Evolutionary conservation across 768 basidiomycete genomes (phyloP).

Genomic region (Filobasidium wieringae): DNA sequence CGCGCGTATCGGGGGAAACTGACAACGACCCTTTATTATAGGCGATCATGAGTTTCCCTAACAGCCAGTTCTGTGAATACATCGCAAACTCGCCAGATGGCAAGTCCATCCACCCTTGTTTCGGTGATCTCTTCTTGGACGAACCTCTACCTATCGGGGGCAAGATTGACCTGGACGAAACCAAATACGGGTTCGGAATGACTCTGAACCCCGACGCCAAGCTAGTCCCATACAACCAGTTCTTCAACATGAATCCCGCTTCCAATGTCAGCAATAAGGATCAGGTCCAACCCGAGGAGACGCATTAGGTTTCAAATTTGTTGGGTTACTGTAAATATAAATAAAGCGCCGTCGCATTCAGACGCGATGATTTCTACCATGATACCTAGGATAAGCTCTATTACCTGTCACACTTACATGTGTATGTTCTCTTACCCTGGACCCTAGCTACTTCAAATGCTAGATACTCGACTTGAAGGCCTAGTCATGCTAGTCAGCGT

Average conservation of each 20-base stretch:
- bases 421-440: no score
- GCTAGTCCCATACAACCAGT: slow-evolving; percentile 32
- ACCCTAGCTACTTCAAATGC: no score
- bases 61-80: slow-evolving; percentile 40
- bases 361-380: no score
- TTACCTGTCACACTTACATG: no score
- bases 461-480: no score
- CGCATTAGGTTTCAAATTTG: no score
- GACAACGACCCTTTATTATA: no score
- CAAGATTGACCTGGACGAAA: slow-evolving; percentile 37
- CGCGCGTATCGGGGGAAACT: no score
- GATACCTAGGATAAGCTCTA: no score
- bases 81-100: slow-evolving; percentile 43
- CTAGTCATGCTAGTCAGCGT: no score
- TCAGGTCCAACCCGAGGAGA: slow-evolving; percentile 1
- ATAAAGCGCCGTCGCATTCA: no score
- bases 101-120: slow-evolving; percentile 40
- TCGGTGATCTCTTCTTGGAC: slow-evolving; percentile 43
- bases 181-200: slow-evolving; percentile 42
- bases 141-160: slow-evolving; percentile 41
- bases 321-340: no score
- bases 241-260: slow-evolving; percentile 18
- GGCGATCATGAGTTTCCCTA: slow-evolving; percentile 43
- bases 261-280: slow-evolving; percentile 4
- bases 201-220: slow-evolving; percentile 41